Base-by-base conservation (phyloP, 2,329 filamentous ascomycete genomes). In the Penicillium verrucosum region DNA sequence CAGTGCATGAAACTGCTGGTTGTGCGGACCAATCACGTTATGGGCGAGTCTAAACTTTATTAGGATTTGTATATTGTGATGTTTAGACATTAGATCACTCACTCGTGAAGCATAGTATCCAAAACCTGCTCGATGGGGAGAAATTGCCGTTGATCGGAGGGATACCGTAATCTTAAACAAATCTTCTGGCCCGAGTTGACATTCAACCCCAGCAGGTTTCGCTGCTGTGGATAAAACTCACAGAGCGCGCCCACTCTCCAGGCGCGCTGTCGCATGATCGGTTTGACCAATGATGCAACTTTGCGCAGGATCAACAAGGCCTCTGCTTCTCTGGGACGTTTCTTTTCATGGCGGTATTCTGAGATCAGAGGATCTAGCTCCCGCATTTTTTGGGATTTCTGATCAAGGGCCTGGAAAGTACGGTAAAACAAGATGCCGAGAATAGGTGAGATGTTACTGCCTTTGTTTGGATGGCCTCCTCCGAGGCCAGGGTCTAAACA, bases 71-170 rank as follows among this genome's bases (percentile, higher is more conserved):
- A 46, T 9, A 29, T 7, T 41, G 5, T 23, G 7, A 40, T 9
- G 27, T 42, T 2, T 9, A 23, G 16, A n/a, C 3, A 4, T 34
- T 6, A 14, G 11, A 14, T 10, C 5, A 70, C 77, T 69, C 66
- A 81, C 79, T 97, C 93, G 71, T 97, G 93, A 21, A 97, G 84
- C 86, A 97, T 89, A 0, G 93, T 97, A 73, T 97, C 92, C 42
- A 91, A 81, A 8, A 96, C 82, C 62, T 89, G 80, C 68, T 97
- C 91, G 56, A 92, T 77, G 1, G 89, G 87, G 21, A 96, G 74
- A 68, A 97, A 97, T 65, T 90, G 86, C 38, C 79, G 85, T 10
- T 83, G 81, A 70, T 96, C 90, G 65, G 83, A 80, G 6, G 89
- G 80, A 73, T 94, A 88, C 54, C 93, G 87, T 57, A 97, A 78